These are phyloP conservation scores for Petunia secreta DNA, from an alignment of 257 asterid genomes.

Conservation along the genomic window DNA sequence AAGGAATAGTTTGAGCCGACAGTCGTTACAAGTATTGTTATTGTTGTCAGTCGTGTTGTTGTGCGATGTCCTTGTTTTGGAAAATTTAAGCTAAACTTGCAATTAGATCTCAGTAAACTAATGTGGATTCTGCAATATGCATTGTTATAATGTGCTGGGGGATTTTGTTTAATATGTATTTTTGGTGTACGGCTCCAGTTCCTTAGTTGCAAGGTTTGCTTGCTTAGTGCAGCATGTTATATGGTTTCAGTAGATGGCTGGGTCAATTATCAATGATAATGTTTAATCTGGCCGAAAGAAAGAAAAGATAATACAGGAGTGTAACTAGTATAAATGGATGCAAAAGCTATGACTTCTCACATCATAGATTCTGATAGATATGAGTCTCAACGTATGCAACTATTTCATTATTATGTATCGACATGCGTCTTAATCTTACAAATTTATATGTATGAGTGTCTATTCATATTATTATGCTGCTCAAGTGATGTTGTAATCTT, in stretches of 20 bases:
- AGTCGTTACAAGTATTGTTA: not conserved
- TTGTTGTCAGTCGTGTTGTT: too few species aligned
- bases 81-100: not conserved
- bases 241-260: not conserved
- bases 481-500: not conserved
- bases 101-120: not conserved
- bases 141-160: not conserved
- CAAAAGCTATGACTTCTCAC: not conserved
- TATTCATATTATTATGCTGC: not conserved
- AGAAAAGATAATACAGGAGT: not conserved
- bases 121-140: constrained; percentile 6
- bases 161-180: not conserved
- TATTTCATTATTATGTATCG: not conserved
- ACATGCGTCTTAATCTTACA: not conserved
- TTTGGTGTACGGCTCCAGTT: not conserved
- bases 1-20: not conserved
- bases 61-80: not conserved
- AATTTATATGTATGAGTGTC: not conserved
- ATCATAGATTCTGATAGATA: not conserved
- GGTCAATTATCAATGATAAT: not conserved
- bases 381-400: not conserved
- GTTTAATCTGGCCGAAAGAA: not conserved
- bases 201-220: constrained; percentile 13
- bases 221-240: not conserved
- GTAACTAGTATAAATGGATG: not conserved